phyloP scores from a whole-genome alignment of 352 stramenopile species.

The Globisporangium splendens region DNA sequence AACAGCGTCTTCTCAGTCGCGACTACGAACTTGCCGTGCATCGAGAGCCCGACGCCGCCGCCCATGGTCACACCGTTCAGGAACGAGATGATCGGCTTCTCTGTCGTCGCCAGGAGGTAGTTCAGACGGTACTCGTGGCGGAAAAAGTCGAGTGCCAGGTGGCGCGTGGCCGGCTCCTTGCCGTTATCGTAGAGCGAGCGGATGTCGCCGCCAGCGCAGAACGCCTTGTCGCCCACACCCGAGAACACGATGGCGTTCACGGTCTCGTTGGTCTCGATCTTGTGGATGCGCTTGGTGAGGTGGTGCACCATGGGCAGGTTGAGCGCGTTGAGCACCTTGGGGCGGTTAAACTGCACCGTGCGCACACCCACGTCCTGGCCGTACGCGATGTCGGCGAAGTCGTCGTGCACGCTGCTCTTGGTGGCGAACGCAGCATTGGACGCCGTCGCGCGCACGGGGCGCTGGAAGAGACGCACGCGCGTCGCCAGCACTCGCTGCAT shows the following conservation, averaged over 20 bases:
- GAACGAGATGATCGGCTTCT: slow-evolving; percentile 91
- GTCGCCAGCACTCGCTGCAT: slow-evolving; percentile 50
- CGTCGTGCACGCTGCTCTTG: slow-evolving; percentile 27
- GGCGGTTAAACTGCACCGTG: slow-evolving; percentile 89
- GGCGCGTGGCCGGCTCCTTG: slow-evolving; percentile 60
- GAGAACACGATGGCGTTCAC: slow-evolving; percentile 85
- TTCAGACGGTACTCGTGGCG: slow-evolving; percentile 95
- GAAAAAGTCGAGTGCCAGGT: slow-evolving; percentile 91
- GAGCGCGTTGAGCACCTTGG: slow-evolving; percentile 90
- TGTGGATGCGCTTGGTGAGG: slow-evolving; percentile 83
- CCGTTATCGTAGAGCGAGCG: slow-evolving; percentile 85
- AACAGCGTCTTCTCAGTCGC: slow-evolving; percentile 97
- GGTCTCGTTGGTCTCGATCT: slow-evolving; percentile 73
- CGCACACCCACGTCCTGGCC: slow-evolving; percentile 74
- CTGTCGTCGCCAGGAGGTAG: slow-evolving; percentile 80
- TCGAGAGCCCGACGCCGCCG: slow-evolving; percentile 95
- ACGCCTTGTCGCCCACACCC: slow-evolving; percentile 78
- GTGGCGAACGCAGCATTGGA: slow-evolving; percentile 22
- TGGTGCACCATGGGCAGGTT: slow-evolving; percentile 90
- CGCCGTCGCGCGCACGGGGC: slow-evolving; percentile 28
- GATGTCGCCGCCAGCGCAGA: slow-evolving; percentile 96
- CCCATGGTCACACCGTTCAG: slow-evolving; percentile 99
- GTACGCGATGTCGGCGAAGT: slow-evolving; percentile 72
- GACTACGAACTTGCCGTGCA: slow-evolving; percentile 96
- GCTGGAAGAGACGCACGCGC: slow-evolving; percentile 61